These are phyloP conservation scores for Rhodotorula kratochvilovae DNA, from an alignment of 768 basidiomycete species.

Conservation along the genomic window DNA sequence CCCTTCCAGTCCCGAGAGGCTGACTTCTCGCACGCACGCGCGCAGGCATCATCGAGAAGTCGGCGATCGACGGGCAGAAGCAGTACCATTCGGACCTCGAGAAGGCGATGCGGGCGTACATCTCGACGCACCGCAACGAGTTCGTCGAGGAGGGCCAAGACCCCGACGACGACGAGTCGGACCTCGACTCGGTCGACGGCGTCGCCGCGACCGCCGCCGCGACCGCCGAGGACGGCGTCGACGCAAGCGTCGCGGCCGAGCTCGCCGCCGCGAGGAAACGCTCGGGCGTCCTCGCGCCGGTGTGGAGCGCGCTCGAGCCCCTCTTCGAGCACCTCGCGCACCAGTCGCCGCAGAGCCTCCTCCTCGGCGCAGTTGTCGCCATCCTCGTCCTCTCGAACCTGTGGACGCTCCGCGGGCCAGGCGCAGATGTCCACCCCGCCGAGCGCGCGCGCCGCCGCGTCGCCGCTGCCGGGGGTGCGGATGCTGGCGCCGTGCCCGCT, in stretches of 20 bases:
- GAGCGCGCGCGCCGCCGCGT: background rate
- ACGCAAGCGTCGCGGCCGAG: background rate
- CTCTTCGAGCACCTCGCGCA: constrained; percentile 30
- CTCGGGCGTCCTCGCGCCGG: constrained; percentile 2
- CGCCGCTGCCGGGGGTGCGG: background rate
- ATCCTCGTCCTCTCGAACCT: constrained; percentile 70
- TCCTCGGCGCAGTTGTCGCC: constrained; percentile 67
- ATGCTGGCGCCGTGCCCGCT: constrained; percentile 2
- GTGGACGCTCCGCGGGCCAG: constrained; percentile 56
- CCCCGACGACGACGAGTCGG: constrained; percentile 18
- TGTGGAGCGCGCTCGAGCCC: constrained; percentile 35
- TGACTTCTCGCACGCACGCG: background rate
- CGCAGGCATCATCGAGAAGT: constrained; percentile 85
- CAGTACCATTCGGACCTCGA: constrained; percentile 77
- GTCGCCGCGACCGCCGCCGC: background rate
- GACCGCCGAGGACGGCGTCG: constrained; percentile 9
- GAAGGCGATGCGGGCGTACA: constrained; percentile 78
- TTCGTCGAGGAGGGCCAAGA: constrained; percentile 70
- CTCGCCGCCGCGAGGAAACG: background rate
- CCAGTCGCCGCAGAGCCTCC: constrained; percentile 53
- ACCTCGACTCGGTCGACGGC: background rate
- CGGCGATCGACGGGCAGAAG: constrained; percentile 86
- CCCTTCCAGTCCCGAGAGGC: background rate
- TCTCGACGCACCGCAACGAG: constrained; percentile 80
- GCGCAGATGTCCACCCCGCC: constrained; percentile 7